Base-by-base conservation (phyloP, 2,329 filamentous ascomycete species). In the Talaromyces amestolkiae region DNA sequence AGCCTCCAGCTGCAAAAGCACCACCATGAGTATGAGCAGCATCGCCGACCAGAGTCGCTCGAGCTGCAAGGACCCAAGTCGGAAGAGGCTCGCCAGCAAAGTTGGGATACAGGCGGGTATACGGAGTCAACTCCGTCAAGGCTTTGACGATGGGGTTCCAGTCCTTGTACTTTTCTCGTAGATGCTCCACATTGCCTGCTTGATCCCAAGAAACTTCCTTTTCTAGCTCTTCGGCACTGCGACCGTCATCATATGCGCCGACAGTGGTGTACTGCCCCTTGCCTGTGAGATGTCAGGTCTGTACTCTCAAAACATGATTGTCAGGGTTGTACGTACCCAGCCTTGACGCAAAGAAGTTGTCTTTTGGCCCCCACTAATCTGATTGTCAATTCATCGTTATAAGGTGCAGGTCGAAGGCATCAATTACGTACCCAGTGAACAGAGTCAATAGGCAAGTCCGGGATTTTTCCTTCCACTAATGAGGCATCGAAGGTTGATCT, bases 401-500 rank as follows among this genome's bases (percentile, higher is more conserved):
- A 31, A 13, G 13, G 15, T 5, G 2, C 5, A 35, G 7, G 27
- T 31, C 27, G 8, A 22, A n/a, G 2, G 51, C 27, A 2, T 54
- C 1, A 33, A 6, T 35, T 27, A 43, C 41, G 41, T 68, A 74
- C 72, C 74, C 74, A 76, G 66, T 83, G 82, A 7, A 75, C 75
- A 1, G 81, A 80, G 67, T 83, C 81, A 41, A 33, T 33, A n/a
- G 73, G 78, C 31, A 81, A 68, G 49, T 78, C 75, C 5, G 74
- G 69, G 19, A 83, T 76, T 61, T 79, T 73, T 17, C 59, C 64
- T 9, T 74, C 71, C 2, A 83, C 73, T 67, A 79, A 72, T 0
- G 77, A 77, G 1, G 72, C 69, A 56, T 80, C 78, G 45, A 82
- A 83, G 0, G 81, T 81, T 13, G 81, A 79, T 13, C 82, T 76